phyloP scores from a whole-genome alignment of 768 basidiomycete species.

The Lentinula sp. region DNA sequence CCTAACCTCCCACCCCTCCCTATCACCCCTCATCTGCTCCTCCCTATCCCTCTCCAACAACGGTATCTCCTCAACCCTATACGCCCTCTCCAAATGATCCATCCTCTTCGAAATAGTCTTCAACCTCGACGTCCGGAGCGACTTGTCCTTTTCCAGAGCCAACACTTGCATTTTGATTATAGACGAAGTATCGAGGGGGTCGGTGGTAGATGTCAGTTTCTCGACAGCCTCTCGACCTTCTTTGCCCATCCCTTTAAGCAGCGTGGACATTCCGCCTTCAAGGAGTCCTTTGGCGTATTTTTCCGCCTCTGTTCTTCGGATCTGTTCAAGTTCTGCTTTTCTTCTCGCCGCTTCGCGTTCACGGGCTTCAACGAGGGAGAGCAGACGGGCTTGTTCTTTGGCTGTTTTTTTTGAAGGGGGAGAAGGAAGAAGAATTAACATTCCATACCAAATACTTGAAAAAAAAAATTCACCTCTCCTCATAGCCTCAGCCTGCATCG shows the following conservation, averaged over 20 bases:
- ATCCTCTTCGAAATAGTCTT: slow-evolving; percentile 83
- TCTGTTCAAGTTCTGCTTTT: slow-evolving; percentile 50
- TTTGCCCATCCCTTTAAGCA: slow-evolving; percentile 70
- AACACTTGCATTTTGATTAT: slow-evolving; percentile 89
- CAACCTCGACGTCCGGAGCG: slow-evolving; percentile 73
- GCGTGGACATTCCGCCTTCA: not conserved
- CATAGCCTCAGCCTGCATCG: slow-evolving; percentile 67
- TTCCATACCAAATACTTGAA: not conserved
- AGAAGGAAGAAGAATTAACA: not conserved
- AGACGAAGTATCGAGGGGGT: slow-evolving; percentile 66
- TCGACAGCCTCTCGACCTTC: slow-evolving; percentile 64
- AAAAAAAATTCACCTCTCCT: slow-evolving; percentile 26
- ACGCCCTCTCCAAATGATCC: slow-evolving; percentile 93
- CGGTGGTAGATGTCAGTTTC: not conserved
- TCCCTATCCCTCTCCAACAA: slow-evolving; percentile 84
- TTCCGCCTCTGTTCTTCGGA: slow-evolving; percentile 74
- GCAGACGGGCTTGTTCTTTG: not conserved
- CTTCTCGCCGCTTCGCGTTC: slow-evolving; percentile 18
- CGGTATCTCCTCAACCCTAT: slow-evolving; percentile 88
- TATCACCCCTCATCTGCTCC: slow-evolving; percentile 75
- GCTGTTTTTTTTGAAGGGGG: slow-evolving; percentile 2
- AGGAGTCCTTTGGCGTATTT: slow-evolving; percentile 65
- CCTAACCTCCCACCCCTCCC: slow-evolving; percentile 55
- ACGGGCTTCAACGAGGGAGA: not conserved
- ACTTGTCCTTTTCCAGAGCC: slow-evolving; percentile 96